Evolutionary conservation across 257 asterid genomes (phyloP).

Genomic region (Solanum arcanum): DNA sequence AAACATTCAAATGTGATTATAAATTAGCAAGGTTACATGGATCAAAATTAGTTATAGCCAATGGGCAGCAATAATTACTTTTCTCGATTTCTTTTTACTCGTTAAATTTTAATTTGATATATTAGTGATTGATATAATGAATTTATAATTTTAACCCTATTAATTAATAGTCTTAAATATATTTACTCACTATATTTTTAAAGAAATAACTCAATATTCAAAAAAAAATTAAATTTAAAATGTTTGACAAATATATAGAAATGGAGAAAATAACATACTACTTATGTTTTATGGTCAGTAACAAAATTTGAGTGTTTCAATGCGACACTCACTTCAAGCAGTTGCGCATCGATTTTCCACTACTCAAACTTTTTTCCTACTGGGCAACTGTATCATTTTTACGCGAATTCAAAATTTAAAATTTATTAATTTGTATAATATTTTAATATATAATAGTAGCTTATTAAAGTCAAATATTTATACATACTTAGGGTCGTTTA

Average conservation of each 20-base stretch:
- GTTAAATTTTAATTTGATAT: too few species aligned
- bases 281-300: background rate
- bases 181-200: background rate
- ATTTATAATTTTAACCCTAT: too few species aligned
- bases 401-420: background rate
- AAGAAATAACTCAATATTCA: too few species aligned
- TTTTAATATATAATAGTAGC: too few species aligned
- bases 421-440: background rate
- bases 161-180: too few species aligned
- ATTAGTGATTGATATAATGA: too few species aligned
- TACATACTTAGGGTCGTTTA: background rate
- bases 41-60: background rate
- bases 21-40: background rate
- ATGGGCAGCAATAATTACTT: background rate
- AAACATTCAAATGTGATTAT: background rate
- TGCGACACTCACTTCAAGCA: background rate
- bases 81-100: accelerated
- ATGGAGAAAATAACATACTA: background rate
- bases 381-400: background rate
- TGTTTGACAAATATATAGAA: too few species aligned
- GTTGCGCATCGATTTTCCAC: background rate
- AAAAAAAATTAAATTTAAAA: too few species aligned
- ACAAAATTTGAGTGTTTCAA: background rate
- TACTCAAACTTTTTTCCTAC: background rate
- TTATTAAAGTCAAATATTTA: background rate